These are phyloP conservation scores for Rutstroemia sp. DNA, from an alignment of 2,329 filamentous ascomycete genomes.

Conservation along the genomic window DNA sequence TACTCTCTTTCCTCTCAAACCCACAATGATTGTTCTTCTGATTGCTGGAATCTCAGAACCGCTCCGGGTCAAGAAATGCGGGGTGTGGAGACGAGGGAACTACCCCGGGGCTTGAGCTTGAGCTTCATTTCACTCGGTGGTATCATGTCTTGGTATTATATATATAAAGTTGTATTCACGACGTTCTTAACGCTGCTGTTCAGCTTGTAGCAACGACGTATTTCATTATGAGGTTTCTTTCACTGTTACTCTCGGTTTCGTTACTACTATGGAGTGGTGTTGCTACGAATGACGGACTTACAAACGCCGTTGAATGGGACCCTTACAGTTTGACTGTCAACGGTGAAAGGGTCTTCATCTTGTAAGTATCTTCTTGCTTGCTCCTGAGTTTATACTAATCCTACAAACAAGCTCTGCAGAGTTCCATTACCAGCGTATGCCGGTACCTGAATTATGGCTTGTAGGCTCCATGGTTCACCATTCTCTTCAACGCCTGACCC, in stretches of 20 bases:
- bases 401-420: constrained; percentile 29
- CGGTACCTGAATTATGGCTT: constrained; percentile 45
- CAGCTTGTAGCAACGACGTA: background rate
- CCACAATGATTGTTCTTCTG: constrained; percentile 1
- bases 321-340: constrained; percentile 43
- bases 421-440: constrained; percentile 46
- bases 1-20: background rate
- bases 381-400: background rate
- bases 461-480: constrained; percentile 17
- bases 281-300: constrained; percentile 36
- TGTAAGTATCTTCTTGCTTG: constrained; percentile 21
- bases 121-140: background rate
- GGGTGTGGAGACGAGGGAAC: background rate
- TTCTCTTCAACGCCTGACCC: constrained; percentile 17
- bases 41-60: constrained; percentile 6
- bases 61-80: background rate
- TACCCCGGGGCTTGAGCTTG: background rate
- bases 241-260: constrained; percentile 20
- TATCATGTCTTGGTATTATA: too few species aligned
- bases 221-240: constrained; percentile 18
- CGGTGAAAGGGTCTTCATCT: constrained; percentile 40
- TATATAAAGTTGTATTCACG: background rate
- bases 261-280: constrained; percentile 20
- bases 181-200: background rate
- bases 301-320: constrained; percentile 43